These are phyloP conservation scores for Metroxylon sagu DNA, from an alignment of 176 grass and related monocot species.

Conservation along the genomic window DNA sequence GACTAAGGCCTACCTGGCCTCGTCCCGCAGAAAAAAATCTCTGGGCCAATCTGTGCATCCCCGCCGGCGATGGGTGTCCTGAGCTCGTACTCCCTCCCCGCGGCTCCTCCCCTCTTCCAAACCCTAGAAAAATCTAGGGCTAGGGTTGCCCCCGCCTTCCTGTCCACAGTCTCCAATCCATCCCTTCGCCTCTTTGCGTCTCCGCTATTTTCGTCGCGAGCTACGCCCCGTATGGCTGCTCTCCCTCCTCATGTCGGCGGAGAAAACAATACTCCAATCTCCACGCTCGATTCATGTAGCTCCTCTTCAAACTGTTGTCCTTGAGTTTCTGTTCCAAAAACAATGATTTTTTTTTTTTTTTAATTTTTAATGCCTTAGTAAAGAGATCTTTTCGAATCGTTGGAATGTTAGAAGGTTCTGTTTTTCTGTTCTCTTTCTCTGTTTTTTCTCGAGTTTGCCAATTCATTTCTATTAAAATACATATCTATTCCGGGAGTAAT, in stretches of 20 bases:
- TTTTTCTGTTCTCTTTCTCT: neutral
- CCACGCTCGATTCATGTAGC: conserved; percentile 11
- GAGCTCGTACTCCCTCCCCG: neutral
- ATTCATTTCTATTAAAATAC: neutral
- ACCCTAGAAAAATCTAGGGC: neutral
- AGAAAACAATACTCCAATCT: conserved; percentile 19
- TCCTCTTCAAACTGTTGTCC: neutral
- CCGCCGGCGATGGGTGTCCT: too few relatives aligned
- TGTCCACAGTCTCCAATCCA: neutral
- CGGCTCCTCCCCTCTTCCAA: neutral
- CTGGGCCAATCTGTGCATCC: too few relatives aligned
- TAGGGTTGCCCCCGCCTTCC: neutral
- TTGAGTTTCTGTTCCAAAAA: neutral
- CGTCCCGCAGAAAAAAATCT: too few relatives aligned
- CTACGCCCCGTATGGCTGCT: conserved; percentile 12
- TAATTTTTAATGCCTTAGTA: neutral
- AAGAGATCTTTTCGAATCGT: neutral
- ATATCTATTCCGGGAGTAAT: neutral
- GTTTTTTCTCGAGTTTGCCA: neutral
- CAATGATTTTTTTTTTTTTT: neutral
- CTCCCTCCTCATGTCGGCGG: conserved; percentile 1
- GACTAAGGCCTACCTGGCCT: too few relatives aligned
- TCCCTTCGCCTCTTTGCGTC: neutral
- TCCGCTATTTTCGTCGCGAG: conserved; percentile 6
- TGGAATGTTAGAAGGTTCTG: neutral